These are phyloP conservation scores for Solanum virginianum DNA, from an alignment of 257 asterid genomes.

Conservation along the genomic window DNA sequence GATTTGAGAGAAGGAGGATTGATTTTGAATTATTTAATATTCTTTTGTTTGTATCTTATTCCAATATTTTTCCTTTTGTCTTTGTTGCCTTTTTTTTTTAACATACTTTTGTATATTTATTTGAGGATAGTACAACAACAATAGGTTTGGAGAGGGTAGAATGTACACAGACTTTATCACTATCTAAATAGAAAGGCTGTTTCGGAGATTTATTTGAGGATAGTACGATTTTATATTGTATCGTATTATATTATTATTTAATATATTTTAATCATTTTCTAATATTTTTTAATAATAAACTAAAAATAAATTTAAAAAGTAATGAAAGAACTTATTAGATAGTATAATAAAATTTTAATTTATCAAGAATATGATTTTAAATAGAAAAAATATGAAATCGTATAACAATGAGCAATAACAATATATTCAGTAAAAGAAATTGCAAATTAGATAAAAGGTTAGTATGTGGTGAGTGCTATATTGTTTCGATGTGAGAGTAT, in stretches of 20 bases:
- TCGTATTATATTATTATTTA: background rate
- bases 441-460: background rate
- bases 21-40: background rate
- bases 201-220: too few species aligned
- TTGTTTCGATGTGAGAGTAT: rapidly evolving
- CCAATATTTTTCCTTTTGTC: background rate
- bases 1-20: background rate
- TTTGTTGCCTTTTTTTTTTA: background rate
- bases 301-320: background rate
- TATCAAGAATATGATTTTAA: background rate
- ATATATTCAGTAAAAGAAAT: background rate
- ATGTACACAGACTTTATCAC: too few species aligned
- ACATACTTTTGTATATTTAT: too few species aligned
- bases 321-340: background rate
- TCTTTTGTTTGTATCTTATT: background rate
- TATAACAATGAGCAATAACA: too few species aligned
- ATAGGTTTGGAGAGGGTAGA: too few species aligned
- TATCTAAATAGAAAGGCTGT: too few species aligned
- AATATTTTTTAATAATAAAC: background rate
- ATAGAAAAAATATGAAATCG: background rate
- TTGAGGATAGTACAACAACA: too few species aligned
- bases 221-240: background rate
- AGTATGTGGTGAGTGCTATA: background rate
- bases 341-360: rapidly evolving
- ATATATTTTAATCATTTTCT: background rate